Percentiles rank a stretch among this genome's conserved stretches.
Evolutionary conservation across 441 rosid species (phyloP).

Genomic region (Isatis lusitanica): DNA sequence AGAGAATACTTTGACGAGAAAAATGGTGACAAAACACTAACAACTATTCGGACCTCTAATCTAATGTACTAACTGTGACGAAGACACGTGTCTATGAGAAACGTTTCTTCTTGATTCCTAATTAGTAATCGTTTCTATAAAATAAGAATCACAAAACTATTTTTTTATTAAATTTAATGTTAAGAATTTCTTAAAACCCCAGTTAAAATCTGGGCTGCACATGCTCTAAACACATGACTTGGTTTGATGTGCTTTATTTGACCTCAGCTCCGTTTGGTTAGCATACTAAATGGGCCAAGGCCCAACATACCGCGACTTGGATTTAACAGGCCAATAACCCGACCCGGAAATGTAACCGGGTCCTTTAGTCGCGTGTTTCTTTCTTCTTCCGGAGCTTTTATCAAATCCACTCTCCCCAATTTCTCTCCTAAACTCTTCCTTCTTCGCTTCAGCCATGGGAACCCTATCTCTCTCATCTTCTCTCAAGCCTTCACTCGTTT

Average conservation of each 20-base stretch:
- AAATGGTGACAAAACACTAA: too few relatives aligned
- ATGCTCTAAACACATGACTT: too few relatives aligned
- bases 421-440: neutral
- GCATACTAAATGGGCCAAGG: neutral
- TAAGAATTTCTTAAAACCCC: too few relatives aligned
- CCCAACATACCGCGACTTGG: neutral
- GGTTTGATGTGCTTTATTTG: neutral
- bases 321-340: neutral
- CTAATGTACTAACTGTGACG: too few relatives aligned
- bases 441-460: constrained; percentile 48
- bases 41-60: too few relatives aligned
- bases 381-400: constrained; percentile 6
- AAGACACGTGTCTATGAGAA: too few relatives aligned
- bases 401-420: constrained; percentile 27
- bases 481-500: constrained; percentile 35
- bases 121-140: too few relatives aligned
- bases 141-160: too few relatives aligned
- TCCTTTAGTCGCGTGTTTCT: constrained; percentile 14
- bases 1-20: too few relatives aligned
- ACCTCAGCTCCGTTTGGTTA: neutral
- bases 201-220: too few relatives aligned
- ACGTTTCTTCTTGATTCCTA: too few relatives aligned
- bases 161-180: too few relatives aligned
- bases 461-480: constrained; percentile 57
- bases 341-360: constrained; percentile 23